Evolutionary conservation across 495 filamentous ascomycete genomes (phyloP), one percentile per base, ranked within the genome.

Genomic region (Hypoxylon crocopeplum): DNA sequence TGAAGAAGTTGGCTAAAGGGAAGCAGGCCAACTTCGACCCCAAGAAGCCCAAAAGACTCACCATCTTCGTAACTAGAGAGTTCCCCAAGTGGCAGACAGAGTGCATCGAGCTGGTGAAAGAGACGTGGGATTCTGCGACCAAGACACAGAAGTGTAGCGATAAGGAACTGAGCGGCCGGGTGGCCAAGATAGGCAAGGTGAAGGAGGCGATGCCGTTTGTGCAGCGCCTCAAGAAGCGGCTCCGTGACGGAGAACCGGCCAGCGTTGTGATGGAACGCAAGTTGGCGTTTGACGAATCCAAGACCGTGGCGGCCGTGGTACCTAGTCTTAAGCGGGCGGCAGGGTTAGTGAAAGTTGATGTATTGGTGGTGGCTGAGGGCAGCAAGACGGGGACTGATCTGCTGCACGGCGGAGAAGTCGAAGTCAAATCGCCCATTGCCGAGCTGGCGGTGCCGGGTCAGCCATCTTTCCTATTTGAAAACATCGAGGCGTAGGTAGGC

Each of bases 151-250:
- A 67, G 53, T 57, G 90, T 54, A 85, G 95, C 58, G 91, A 96
- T 67, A 95, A 94, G 77, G 83, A 82, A 48, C 76, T 97, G 15
- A 90, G 83, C 64, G 82, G 82, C 44, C 83, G 86, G 65, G 82
- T 93, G 16, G 83, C 81, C 64, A 92, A 92, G 76, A 83, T 94
- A 67, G 73, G 72, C 38, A 93, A 97, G 75, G 90, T 89, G 83
- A 98, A 98, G 84, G 91, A 93, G 74, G 93, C 91, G 20, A 98
- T 98, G 94, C 95, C 95, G 4, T 98, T 97, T 67, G 86, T 98
- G 3, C 92, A 98, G 73, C 74, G 68, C 1, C 75, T 98, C 42
- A 97, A 97, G 87, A 87, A 83, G 65, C 82, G 90, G 15, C 80
- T 98, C 19, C 71, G 88, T 37, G 70, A 68, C 16, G 84, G 82